Percentiles rank a stretch among this genome's conserved stretches.
phyloP scores from a whole-genome alignment of 2,329 filamentous ascomycete genomes.

The Ploettnerulaceae sp. region DNA sequence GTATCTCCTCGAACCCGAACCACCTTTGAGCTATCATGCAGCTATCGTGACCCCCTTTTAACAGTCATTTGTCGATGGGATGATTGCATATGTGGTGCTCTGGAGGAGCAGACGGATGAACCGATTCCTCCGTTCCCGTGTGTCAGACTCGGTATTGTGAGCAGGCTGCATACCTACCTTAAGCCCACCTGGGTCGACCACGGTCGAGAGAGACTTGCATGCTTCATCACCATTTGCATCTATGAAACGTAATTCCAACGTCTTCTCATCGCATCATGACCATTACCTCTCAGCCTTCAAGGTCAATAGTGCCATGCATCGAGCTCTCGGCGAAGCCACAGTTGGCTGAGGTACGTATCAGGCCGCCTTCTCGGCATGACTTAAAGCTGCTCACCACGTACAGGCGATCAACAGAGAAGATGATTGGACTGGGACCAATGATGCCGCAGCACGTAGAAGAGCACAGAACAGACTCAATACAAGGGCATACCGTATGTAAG shows the following conservation, averaged over 20 bases:
- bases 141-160: conserved; percentile 17
- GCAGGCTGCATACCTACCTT: conserved; percentile 15
- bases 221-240: conserved; percentile 13
- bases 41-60: no score
- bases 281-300: conserved; percentile 20
- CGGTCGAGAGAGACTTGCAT: background rate
- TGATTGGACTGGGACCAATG: conserved; percentile 43
- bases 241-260: no score
- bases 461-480: conserved; percentile 44
- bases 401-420: conserved; percentile 39
- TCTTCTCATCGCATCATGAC: conserved; percentile 29
- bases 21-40: no score
- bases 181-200: conserved; percentile 2
- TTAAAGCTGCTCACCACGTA: conserved; percentile 29
- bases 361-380: conserved; percentile 9
- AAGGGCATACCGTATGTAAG: conserved; percentile 40
- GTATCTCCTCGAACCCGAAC: no score
- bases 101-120: conserved; percentile 6
- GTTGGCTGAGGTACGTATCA: conserved; percentile 36
- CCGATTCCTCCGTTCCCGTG: conserved; percentile 10
- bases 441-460: conserved; percentile 39
- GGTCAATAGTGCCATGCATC: conserved; percentile 24
- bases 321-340: conserved; percentile 36
- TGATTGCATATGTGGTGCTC: no score
- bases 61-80: no score